Evolutionary conservation across 768 basidiomycete species (phyloP), one percentile per base, ranked within the genome.

Genomic region (Mycena leptocephala): DNA sequence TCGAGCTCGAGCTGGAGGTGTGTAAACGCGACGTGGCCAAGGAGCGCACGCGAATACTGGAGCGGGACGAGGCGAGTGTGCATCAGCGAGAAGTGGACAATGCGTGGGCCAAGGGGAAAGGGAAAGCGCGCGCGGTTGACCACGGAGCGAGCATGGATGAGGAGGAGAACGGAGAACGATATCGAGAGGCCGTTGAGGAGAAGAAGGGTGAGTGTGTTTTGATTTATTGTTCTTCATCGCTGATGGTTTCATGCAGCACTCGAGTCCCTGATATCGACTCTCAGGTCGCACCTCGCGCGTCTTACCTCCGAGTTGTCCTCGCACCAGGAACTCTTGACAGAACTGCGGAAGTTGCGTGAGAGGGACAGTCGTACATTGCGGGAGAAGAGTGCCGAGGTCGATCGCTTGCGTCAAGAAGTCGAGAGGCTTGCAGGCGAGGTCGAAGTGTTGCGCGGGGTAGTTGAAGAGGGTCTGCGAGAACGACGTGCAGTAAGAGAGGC

Each of bases 371-470:
- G 85, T 2, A 87, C 91, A 0, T 80, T 95, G 63, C 83, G 89
- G 43, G 90, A 91, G 70, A 95, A 95, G 82, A 84, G 90, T 28
- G 84, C 87, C 5, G 96, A 96, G 75, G 92, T 97, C 10, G 89
- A 91, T 55, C 87, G 88, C 16, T 89, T 98, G 14, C 89, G 90
- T 43, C 87, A 89, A 14, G 95, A 97, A 79, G 94, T 99, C 9
- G 95, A 97, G 79, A 85, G 93, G 53, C 90, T 98, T 7, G 93
- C 91, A 0, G 93, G 93, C 5, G 97, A 99, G 84, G 95, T 99
- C 2, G 94, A 95, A 74, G 94, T 96, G 3, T 87, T 98, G n/a
- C 87, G 95, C 14, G 94, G 93, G 1, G 94, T 97, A 0, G 95
- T 99, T 1, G 95, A 97, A 83, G 94, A 95, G 72, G 96, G 96